Evolutionary conservation across 768 basidiomycete genomes (phyloP).

Genomic region (Royoungia palumana): DNA sequence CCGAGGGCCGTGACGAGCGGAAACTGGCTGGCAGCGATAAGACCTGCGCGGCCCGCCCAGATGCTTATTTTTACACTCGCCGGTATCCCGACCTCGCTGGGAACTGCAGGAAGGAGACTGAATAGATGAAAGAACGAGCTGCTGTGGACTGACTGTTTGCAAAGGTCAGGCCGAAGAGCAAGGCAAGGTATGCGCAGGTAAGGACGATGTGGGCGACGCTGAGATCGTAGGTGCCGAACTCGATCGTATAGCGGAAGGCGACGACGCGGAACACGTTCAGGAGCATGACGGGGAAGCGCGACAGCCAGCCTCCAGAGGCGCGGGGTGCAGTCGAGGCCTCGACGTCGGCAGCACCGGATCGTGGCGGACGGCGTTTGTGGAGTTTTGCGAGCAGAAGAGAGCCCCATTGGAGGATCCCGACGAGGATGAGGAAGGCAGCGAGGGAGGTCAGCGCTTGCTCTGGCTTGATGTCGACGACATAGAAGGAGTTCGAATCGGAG

Average conservation of each 20-base stretch:
- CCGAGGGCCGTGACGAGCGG: constrained; percentile 45
- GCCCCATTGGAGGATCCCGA: constrained; percentile 28
- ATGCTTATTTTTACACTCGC: constrained; percentile 5
- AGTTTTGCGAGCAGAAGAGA: constrained; percentile 23
- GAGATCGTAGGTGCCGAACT: constrained; percentile 40
- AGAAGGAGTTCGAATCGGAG: no score
- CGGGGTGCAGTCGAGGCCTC: constrained; percentile 10
- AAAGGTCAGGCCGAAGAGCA: constrained; percentile 44
- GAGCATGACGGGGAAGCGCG: constrained; percentile 36
- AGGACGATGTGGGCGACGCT: constrained; percentile 45
- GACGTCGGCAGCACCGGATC: constrained; percentile 3
- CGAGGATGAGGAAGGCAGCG: constrained; percentile 7
- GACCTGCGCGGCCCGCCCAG: constrained; percentile 32
- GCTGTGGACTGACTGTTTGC: constrained; percentile 39
- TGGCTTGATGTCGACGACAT: not conserved
- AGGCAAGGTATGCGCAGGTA: constrained; percentile 43
- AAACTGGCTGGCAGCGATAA: constrained; percentile 36
- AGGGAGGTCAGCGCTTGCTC: constrained; percentile 19
- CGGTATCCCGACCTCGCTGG: constrained; percentile 7
- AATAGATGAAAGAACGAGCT: not conserved
- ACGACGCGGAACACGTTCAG: constrained; percentile 45
- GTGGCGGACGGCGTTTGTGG: not conserved
- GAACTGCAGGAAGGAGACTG: not conserved
- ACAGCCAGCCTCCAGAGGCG: constrained; percentile 35
- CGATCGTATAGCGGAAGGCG: constrained; percentile 47